Percentiles rank a stretch among this genome's conserved stretches.
phyloP scores from a whole-genome alignment of 805 yeast species.

The Schizosaccharomyces cryophilus region DNA sequence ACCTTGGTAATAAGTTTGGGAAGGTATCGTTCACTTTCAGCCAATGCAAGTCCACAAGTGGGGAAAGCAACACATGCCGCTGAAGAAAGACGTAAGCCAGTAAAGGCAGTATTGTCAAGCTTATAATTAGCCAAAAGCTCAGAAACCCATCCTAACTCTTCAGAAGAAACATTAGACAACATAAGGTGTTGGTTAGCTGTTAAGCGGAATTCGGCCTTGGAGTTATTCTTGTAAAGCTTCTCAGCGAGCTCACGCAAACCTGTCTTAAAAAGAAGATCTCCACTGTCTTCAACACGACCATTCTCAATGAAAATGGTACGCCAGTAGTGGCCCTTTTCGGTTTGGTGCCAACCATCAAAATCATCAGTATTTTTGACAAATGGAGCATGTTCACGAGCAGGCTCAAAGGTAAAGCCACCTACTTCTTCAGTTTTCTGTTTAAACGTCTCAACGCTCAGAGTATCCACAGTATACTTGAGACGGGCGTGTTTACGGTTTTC shows the following conservation, averaged over 20 bases:
- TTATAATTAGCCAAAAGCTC: constrained; percentile 42
- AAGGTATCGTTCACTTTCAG: constrained; percentile 75
- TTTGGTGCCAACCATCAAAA: constrained; percentile 70
- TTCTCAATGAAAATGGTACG: constrained; percentile 58
- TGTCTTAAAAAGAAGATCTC: constrained; percentile 41
- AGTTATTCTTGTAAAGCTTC: constrained; percentile 25
- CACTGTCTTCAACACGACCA: constrained; percentile 85
- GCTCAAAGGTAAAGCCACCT: constrained; percentile 51
- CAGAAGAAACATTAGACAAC: constrained; percentile 47
- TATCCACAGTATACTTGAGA: constrained; percentile 88
- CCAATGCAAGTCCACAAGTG: constrained; percentile 97
- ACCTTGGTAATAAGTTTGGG: constrained; percentile 62
- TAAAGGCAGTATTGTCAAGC: constrained; percentile 59
- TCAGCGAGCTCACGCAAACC: constrained; percentile 65
- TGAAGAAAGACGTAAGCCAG: constrained; percentile 68
- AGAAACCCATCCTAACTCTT: constrained; percentile 38
- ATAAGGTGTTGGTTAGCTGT: constrained; percentile 91
- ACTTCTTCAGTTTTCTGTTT: constrained; percentile 58
- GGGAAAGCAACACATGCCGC: constrained; percentile 97
- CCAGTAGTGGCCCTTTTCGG: constrained; percentile 20
- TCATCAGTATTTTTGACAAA: constrained; percentile 67
- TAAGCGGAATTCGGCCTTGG: constrained; percentile 69
- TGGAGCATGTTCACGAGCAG: constrained; percentile 24
- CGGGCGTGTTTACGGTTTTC: constrained; percentile 92
- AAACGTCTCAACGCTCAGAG: constrained; percentile 69